Conservation (phyloP, 208 protist species). For the Endotrypanum monterogeii region DNA sequence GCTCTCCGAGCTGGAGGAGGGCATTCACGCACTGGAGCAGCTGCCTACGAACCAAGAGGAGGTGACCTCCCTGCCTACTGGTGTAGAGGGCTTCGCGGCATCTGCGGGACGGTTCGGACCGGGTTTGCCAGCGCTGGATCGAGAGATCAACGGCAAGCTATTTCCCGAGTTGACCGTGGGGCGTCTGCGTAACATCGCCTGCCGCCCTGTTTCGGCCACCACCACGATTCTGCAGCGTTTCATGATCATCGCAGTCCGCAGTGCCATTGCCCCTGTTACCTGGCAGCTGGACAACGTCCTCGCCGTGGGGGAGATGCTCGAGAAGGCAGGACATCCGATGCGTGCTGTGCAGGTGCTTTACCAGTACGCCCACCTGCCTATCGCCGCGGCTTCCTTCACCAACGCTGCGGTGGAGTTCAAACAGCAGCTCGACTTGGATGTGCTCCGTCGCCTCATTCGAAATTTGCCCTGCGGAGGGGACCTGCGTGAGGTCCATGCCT, state of each 20-base stretch:
- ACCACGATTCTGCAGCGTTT: slow-evolving; percentile 73
- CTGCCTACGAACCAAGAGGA: slow-evolving; percentile 21
- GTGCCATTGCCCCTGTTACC: slow-evolving; percentile 61
- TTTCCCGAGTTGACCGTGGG: slow-evolving; percentile 60
- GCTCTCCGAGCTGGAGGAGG: slow-evolving; percentile 86
- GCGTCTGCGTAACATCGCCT: slow-evolving; percentile 76
- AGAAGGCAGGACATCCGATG: slow-evolving; percentile 67
- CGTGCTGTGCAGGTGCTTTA: slow-evolving; percentile 54
- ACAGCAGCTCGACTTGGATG: slow-evolving; percentile 61
- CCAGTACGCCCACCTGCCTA: slow-evolving; percentile 42
- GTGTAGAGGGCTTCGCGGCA: not conserved
- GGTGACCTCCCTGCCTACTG: not conserved
- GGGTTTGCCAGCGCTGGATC: slow-evolving; percentile 14
- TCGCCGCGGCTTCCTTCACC: slow-evolving; percentile 21
- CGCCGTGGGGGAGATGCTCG: slow-evolving; percentile 69
- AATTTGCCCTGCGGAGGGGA: slow-evolving; percentile 37
- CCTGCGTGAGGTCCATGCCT: slow-evolving; percentile 46
- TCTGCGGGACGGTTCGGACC: slow-evolving; percentile 7
- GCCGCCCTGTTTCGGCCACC: slow-evolving; percentile 51
- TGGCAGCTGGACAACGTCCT: slow-evolving; percentile 84
- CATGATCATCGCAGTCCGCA: slow-evolving; percentile 70
- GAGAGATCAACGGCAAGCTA: slow-evolving; percentile 27
- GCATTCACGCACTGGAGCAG: slow-evolving; percentile 74
- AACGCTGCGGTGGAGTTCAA: slow-evolving; percentile 37
- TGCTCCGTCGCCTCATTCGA: slow-evolving; percentile 66